Evolutionary conservation across 202 grass and related monocot species (phyloP), one percentile per base, ranked within the genome.

Genomic region (Carex sylvatica): DNA sequence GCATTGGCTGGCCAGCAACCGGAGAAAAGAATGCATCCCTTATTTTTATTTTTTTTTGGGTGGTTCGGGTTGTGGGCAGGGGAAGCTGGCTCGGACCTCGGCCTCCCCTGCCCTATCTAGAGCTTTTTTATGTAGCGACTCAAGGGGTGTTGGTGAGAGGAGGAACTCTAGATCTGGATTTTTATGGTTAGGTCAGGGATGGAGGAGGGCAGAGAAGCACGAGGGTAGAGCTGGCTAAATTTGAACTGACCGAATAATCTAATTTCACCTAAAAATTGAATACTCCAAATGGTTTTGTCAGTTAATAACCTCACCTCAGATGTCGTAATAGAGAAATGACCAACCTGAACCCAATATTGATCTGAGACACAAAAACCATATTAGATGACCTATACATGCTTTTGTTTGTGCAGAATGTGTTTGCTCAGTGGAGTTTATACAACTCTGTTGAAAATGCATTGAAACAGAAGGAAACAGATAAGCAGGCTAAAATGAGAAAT

Each of bases 361-460:
- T 4, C 5, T 66, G 30, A 66, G 68, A 47, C 49, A 54, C 53
- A 36, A 10, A 10, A 49, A 80, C 38, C 20, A 24, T 65, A 80
- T 28, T 75, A 75, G 47, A 75, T 14, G 14, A 30, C 28, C 28
- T 77, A 3, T 40, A 58, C 7, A 35, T 55, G 30, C 65, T 81
- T 61, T 82, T 16, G 54, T 80, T 80, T 80, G 42, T 93, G 85
- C 79, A 98, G 95, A 94, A 85, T 40, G 90, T 91, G 75, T 87
- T 86, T 31, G 92, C 92, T 65, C 87, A 94, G 15, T 98, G 95
- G 95, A 93, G 86, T 71, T 68, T 98, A 63, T 92, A 93, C 67
- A 83, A 91, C 64, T 98, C 90, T 79, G 92, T 94, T 51, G 86
- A 91, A 61, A 88, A 88, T 83, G 90, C 87, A 3, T 80, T 98